Base-by-base conservation (phyloP, 768 basidiomycete species). In the Kwoniella dendrophila region DNA sequence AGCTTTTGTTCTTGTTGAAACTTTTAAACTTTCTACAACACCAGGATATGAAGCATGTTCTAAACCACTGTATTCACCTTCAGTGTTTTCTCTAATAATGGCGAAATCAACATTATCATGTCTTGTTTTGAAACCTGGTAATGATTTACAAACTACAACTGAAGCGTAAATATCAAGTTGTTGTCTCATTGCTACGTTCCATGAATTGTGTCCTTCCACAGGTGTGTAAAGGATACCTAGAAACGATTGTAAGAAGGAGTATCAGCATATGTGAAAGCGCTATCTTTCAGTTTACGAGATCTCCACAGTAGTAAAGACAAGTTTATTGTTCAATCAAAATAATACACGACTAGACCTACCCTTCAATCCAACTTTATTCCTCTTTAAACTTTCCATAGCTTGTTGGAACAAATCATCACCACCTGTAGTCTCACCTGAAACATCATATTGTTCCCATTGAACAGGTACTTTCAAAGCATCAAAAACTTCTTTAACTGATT, bases 151-250 rank as follows among this genome's bases (percentile, higher is more conserved):
- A 55, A 98, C 85, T 55, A 97, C 93, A 71, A 98, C 90, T 10
- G 95, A 97, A 24, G 96, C 96, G 80, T 97, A 99, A 71, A 99
- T 98, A 80, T 99, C 96, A 67, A 99, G 89, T 78, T 95, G 67
- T 79, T 98, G 95, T 69, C 96, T 90, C 93, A 99, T 98, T 66
- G 96, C 96, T 62, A 99, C 96, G 78, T 99, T 99, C 96, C 96
- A 99, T 62, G 96, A 98, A 68, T 95, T 92, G 81, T 99, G 96
- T 2, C 92, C 94, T 20, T 95, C 97, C 71, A 95, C 92, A 68
- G 94, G 95, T 44, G 96, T 99, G 83, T 94, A 97, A 68, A 99
- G 89, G 74, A 98, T 99, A 71, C 96, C 95, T 98, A 62, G n/a
- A 45, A n/a, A n/a, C n/a, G n/a, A n/a, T n/a, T n/a, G n/a, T n/a